Percentiles rank a stretch among this genome's conserved stretches.
Conservation (phyloP, 495 filamentous ascomycete genomes). For the Neurospora sp. region DNA sequence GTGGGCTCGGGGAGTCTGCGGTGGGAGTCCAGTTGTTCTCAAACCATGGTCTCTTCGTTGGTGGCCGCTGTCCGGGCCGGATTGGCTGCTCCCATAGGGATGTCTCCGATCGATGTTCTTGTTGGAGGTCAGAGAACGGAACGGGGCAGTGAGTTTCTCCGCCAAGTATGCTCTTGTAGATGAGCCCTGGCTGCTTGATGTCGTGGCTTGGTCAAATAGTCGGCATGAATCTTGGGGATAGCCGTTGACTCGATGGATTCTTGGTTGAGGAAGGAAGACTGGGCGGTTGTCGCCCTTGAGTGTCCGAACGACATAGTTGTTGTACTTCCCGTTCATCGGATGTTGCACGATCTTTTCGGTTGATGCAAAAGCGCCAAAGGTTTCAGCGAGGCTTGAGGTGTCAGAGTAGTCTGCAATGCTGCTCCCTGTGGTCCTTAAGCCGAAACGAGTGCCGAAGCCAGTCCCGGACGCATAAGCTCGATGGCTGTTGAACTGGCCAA, state of each 20-base stretch:
- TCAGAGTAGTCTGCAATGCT: conserved; percentile 31
- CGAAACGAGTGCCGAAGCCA: conserved; percentile 1
- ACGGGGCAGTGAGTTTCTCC: conserved; percentile 18
- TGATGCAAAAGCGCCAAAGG: conserved; percentile 9
- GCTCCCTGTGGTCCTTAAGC: conserved; percentile 22
- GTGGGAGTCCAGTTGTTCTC: not conserved
- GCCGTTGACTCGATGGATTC: conserved; percentile 17
- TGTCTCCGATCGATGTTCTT: conserved; percentile 1
- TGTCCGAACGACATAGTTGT: conserved; percentile 8
- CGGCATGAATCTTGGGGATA: conserved; percentile 19
- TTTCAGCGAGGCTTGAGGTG: conserved; percentile 3
- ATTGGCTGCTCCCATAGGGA: conserved; percentile 2
- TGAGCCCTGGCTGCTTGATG: conserved; percentile 2
- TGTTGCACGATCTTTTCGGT: conserved; percentile 20
- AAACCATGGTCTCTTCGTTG: not conserved
- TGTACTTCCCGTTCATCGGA: not conserved
- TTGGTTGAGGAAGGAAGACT: conserved; percentile 17
- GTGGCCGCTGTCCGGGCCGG: not conserved
- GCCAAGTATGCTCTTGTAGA: conserved; percentile 10
- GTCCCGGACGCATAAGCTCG: conserved; percentile 8
- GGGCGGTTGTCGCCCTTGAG: conserved; percentile 17
- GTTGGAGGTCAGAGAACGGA: conserved; percentile 6
- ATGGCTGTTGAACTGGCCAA: conserved; percentile 20
- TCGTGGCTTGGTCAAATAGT: conserved; percentile 7
- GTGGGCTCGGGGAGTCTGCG: not conserved